Evolutionary conservation across 78 protist species (phyloP), one percentile per base, ranked within the genome.

Genomic region (Speleostelium caveatum): DNA sequence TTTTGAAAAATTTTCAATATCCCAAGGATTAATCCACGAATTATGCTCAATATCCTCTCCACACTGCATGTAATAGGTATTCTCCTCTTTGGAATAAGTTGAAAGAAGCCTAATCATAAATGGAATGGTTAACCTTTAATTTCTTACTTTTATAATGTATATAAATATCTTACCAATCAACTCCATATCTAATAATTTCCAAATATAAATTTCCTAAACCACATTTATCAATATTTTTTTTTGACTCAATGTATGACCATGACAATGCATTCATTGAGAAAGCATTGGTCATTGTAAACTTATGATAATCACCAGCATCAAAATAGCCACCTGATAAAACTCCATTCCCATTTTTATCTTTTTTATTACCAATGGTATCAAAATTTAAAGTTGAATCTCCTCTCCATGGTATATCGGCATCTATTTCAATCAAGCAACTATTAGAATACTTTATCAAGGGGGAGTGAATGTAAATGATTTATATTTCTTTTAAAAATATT

Each of bases 291-390:
- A 86, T 56, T 4, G 56, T 75, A 30, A 86, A 80, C 63, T 80
- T 80, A 19, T 67, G 77, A 39, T 68, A 71, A 68, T 80, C 89
- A 26, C 89, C 89, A 21, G 89, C 89, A 80, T 80, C 89, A 56
- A 80, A 80, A 21, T 80, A 80, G 10, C 89, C 89, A n/a, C 74
- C 74, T 26, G 75, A 61, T 3, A 80, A 33, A 28, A 45, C 42
- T 19, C 89, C 89, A 53, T 73, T 65, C 28, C 79, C 79, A 53
- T 73, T 45, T 16, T 5, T 65, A 73, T 73, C 51, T 4, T 61
- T 61, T 12, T 30, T 19, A 5, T 61, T 53, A 53, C 42, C 42
- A 12, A 59, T 55, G 28, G n/a, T n/a, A n/a, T 55, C 21, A 42
- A 67, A 75, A 16, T 68, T 58, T 14, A 80, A 41, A 2, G 78